Base-by-base conservation (phyloP, 2,329 filamentous ascomycete species). In the Fusarium ramigenum region DNA sequence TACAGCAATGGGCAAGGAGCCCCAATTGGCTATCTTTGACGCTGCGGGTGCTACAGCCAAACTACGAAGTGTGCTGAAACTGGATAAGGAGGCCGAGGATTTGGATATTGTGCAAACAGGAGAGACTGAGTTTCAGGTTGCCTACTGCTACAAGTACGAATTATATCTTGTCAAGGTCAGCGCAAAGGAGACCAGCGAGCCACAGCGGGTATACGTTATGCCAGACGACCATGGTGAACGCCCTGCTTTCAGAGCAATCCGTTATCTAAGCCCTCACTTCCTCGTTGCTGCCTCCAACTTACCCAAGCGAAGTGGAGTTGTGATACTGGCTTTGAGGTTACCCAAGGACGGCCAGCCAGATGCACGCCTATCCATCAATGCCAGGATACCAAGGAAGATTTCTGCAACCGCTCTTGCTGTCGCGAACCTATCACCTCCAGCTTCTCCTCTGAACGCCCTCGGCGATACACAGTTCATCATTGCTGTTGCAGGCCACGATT, bases 11-110 rank as follows among this genome's bases (percentile, higher is more conserved):
- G 91, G 93, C 25, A 91, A 90, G 68, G 86, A 92, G 53, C 89
- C 92, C 18, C 93, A 98, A 83, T 89, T 98, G 69, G 92, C 94
- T 32, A 83, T 97, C 46, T 97, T 97, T 79, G 89, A 93, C 79
- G 84, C 85, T 4, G 83, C 85, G 3, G 88, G 84, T 40, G 87
- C 83, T 40, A 60, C 69, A 16, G 86, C 86, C 65, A 87, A 84
- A 76, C 69, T 82, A 53, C 84, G 84, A 75, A 87, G 87, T 34
- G 82, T 84, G 58, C 74, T 91, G 60, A 85, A 88, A 69, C 81
- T 89, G 44, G 78, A 82, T 21, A 85, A 82, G 74, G 89, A 92
- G 78, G 91, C 90, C 2, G 89, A 90, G 77, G 93, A 95, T 80
- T 77, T 95, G 57, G 93, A 95, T 79, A 86, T 95, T 50, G 54